phyloP scores from a whole-genome alignment of 306 rosid species.

The Neltuma alba region DNA sequence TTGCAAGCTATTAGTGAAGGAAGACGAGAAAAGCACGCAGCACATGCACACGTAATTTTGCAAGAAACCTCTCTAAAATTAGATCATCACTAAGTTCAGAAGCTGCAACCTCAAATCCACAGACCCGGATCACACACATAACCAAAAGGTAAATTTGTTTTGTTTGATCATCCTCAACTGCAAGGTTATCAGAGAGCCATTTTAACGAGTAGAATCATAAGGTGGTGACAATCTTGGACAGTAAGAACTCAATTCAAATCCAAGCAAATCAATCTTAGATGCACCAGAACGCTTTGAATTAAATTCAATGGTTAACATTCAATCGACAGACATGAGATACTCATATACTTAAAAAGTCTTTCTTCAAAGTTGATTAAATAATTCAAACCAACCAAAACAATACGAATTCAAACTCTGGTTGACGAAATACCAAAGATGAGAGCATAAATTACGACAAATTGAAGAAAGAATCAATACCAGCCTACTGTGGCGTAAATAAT shows the following conservation, averaged over 20 bases:
- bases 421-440: slow-evolving; percentile 1
- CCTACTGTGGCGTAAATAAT: neutral
- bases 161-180: neutral
- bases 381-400: neutral
- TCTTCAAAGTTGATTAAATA: neutral
- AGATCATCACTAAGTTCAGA: neutral
- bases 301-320: neutral
- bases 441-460: neutral
- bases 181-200: neutral
- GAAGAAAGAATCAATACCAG: neutral
- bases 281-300: neutral
- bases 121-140: neutral
- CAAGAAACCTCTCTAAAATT: neutral
- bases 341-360: neutral
- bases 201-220: neutral
- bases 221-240: neutral
- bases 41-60: neutral
- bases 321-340: neutral
- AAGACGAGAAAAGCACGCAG: neutral
- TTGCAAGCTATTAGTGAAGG: neutral
- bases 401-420: neutral
- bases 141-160: neutral
- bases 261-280: neutral
- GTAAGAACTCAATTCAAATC: neutral
- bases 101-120: neutral